Base-by-base conservation (phyloP, 2,329 filamentous ascomycete genomes). In the Beauveria asiatica region DNA sequence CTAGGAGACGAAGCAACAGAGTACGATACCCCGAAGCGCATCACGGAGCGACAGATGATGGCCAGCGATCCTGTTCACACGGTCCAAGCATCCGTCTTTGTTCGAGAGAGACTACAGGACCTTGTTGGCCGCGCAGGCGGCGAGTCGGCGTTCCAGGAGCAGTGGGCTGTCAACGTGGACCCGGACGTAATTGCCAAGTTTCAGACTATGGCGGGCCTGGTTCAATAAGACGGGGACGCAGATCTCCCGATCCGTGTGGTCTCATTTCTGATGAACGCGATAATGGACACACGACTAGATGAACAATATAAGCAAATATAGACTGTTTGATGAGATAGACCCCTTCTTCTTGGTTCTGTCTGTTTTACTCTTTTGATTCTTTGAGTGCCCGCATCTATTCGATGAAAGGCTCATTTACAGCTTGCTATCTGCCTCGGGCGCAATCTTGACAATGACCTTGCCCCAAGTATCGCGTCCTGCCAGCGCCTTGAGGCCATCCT, bases 391-490 rank as follows among this genome's bases (percentile, higher is more conserved):
- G 13, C 33, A 37, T 50, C 17, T 37, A 37, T 25, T 3, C 27
- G 2, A 17, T 19, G 3, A 39, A 25, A 5, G 8, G 17, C 5
- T 21, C 52, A 44, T 44, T 57, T 65, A 86, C 69, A 86, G 66
- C 72, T 82, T 84, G 67, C 79, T 83, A 64, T 79, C 77, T 7
- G 78, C 80, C 49, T 84, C 80, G 66, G 92, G 89, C 1, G 88
- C 86, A 46, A 97, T 79, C 74, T 90, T 90, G 21, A 97, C 87
- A 1, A 97, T 90, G 0, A 97, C 93, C 80, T 97, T 97, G 0
- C 93, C 93, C 93, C 93, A 97, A 1, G 92, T 96, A 55, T 88
- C 89, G 62, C 93, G 80, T 1, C 84, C 84, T 1, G 90, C 92
- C 59, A 97, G 75, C 2, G 89, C 89, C 67, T 87, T 79, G 67